A percentile compares a stretch with the other conserved stretches of the same genome.
Conservation (phyloP, 1,284 basidiomycete genomes). For the Exobasidium cylindrosporum region DNA sequence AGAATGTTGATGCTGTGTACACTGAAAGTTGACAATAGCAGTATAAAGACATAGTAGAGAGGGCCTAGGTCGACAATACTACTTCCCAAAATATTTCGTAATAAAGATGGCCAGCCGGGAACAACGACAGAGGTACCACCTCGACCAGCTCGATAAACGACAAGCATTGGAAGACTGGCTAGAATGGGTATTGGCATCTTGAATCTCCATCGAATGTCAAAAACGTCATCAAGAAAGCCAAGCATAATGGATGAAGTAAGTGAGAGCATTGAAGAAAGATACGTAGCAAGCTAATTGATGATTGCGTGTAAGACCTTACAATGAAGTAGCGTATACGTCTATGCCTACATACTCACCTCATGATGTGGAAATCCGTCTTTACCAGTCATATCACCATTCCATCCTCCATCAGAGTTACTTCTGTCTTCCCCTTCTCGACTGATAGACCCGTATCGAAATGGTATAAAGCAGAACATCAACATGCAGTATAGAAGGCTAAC, state of each 20-base stretch:
- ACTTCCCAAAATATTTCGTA: constrained; percentile 60
- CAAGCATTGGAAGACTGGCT: constrained; percentile 85
- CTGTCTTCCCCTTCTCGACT: neutral
- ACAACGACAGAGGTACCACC: constrained; percentile 94
- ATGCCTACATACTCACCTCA: constrained; percentile 60
- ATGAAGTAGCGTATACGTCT: too few relatives aligned
- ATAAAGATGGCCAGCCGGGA: constrained; percentile 60
- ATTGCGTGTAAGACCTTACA: neutral
- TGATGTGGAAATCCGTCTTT: constrained; percentile 75
- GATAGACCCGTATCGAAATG: constrained; percentile 40
- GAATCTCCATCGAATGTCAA: constrained; percentile 97
- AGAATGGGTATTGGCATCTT: constrained; percentile 94
- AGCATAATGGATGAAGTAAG: constrained; percentile 87
- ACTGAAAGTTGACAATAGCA: constrained; percentile 88
- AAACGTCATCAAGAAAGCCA: constrained; percentile 94
- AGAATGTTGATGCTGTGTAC: constrained; percentile 99
- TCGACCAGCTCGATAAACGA: constrained; percentile 91
- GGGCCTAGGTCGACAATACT: constrained; percentile 84
- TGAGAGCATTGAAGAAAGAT: constrained; percentile 85
- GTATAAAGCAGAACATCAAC: constrained; percentile 60
- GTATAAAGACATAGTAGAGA: constrained; percentile 95
- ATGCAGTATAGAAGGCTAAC: constrained; percentile 85
- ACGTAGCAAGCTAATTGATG: constrained; percentile 71
- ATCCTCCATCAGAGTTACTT: constrained; percentile 12
- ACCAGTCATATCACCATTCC: constrained; percentile 34